Percentiles rank a stretch among this genome's conserved stretches.
Evolutionary conservation across 169 alveolate genomes (phyloP).

Genomic region (Theileria sp.): DNA sequence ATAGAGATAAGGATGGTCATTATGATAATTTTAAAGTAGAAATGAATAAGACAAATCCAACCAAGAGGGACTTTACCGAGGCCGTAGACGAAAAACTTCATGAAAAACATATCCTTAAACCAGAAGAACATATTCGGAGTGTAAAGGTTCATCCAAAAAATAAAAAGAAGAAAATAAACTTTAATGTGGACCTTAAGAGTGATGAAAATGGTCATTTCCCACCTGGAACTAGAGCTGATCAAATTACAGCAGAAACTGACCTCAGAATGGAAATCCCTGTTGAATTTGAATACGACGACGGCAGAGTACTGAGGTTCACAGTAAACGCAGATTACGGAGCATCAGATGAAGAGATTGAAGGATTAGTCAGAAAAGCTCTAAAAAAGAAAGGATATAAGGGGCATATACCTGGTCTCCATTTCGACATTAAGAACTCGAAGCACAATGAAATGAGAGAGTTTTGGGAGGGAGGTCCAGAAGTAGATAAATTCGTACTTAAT

Average conservation of each 20-base stretch:
- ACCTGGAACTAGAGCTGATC: constrained; percentile 55
- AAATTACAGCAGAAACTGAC: constrained; percentile 60
- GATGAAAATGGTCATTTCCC: constrained; percentile 63
- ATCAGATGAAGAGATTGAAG: constrained; percentile 46
- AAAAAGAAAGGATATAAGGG: constrained; percentile 36
- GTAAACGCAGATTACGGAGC: constrained; percentile 53
- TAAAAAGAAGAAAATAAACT: constrained; percentile 18
- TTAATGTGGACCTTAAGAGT: constrained; percentile 26
- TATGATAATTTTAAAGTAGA: constrained; percentile 38
- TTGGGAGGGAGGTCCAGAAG: constrained; percentile 46
- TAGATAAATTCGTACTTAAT: constrained; percentile 39
- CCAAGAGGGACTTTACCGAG: constrained; percentile 41
- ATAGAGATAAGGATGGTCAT: constrained; percentile 42
- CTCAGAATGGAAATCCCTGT: constrained; percentile 46
- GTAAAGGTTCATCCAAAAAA: constrained; percentile 48
- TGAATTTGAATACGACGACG: constrained; percentile 40
- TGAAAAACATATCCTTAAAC: constrained; percentile 30
- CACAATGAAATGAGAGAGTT: constrained; percentile 32
- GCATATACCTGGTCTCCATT: constrained; percentile 42
- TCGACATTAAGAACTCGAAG: constrained; percentile 38
- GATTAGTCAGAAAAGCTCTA: constrained; percentile 34
- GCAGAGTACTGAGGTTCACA: constrained; percentile 37
- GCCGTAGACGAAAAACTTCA: constrained; percentile 59
- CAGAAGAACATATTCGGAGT: constrained; percentile 43
- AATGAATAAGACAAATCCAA: constrained; percentile 44